Base-by-base conservation (phyloP, 305 asterid genomes). In the Fraxinus angustifolia region DNA sequence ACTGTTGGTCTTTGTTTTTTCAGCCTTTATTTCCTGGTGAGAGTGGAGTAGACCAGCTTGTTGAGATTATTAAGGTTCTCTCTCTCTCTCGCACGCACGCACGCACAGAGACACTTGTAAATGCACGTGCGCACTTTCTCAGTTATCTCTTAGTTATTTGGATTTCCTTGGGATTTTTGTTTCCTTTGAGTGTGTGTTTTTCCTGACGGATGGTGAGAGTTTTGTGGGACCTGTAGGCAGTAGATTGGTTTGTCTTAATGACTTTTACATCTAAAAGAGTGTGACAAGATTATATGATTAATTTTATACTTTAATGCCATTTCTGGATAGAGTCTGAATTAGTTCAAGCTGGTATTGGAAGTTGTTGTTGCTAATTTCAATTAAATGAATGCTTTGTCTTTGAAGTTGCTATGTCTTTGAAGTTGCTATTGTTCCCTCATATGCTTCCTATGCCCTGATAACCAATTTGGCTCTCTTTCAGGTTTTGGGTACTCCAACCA, bases 1-100 rank as follows among this genome's bases (percentile, higher is more conserved):
- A 17, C 33, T 21, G 38, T 36, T 73, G 16, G 19, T 33, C 68
- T 36, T 26, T 76, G 6, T 5, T 10, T 31, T 85, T 80, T 80
- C 88, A 91, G 94, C 94, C 94, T 78, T 76, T 91, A 81, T 91
- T 91, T 84, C 94, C 94, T 21, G 94, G 94, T 78, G 94, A 90
- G 85, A 91, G 92, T 84, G 94, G 93, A 45, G 94, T 91, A 35
- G 94, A 91, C 88, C 94, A 91, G 85, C 90, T 90, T 86, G 94
- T 91, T 82, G 94, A 91, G 81, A 78, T 78, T 56, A 78, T 78
- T 60, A 78, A 78, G 81, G 81, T 78, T 31, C 34, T 45, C 68
- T 76, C 67, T 76, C 38, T 73, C 77, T n/a, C 77, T 40, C 73
- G 3, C 74, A 4, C 74, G 0, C 40, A 1, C 74, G 4, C 71